Conservation (phyloP, 306 rosid species). For the Lathyrus aphaca region DNA sequence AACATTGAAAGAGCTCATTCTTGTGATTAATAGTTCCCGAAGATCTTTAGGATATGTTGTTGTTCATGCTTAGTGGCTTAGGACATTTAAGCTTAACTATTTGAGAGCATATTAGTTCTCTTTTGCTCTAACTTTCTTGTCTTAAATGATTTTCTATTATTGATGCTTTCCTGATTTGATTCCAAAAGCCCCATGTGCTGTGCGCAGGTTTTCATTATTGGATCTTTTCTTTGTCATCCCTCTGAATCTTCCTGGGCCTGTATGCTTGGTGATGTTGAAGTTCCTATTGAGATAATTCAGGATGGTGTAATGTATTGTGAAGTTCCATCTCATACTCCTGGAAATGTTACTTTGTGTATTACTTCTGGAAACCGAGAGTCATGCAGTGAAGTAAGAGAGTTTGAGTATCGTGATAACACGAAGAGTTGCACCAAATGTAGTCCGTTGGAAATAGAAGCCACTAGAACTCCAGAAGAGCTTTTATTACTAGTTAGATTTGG, state of each 20-base stretch:
- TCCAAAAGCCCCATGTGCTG: slow-evolving; percentile 36
- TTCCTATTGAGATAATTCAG: slow-evolving; percentile 80
- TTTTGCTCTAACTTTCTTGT: neutral
- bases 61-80: slow-evolving; percentile 20
- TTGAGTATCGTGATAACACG: slow-evolving; percentile 61
- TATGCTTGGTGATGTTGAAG: slow-evolving; percentile 86
- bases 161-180: slow-evolving; percentile 25
- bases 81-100: slow-evolving; percentile 19
- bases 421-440: slow-evolving; percentile 45
- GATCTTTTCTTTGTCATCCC: slow-evolving; percentile 81
- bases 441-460: slow-evolving; percentile 52
- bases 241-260: slow-evolving; percentile 83
- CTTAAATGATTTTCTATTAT: slow-evolving; percentile 11
- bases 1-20: slow-evolving; percentile 10
- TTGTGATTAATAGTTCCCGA: slow-evolving; percentile 27
- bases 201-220: slow-evolving; percentile 78
- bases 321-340: slow-evolving; percentile 81
- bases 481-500: slow-evolving; percentile 81
- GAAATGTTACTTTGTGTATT: slow-evolving; percentile 83
- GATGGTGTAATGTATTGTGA: slow-evolving; percentile 74
- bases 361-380: slow-evolving; percentile 82
- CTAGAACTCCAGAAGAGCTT: slow-evolving; percentile 78
- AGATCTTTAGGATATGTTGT: slow-evolving; percentile 15
- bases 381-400: slow-evolving; percentile 94
- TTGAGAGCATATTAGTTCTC: neutral